Evolutionary conservation across 768 basidiomycete species (phyloP).

Genomic region (Suillus fuscotomentosus): DNA sequence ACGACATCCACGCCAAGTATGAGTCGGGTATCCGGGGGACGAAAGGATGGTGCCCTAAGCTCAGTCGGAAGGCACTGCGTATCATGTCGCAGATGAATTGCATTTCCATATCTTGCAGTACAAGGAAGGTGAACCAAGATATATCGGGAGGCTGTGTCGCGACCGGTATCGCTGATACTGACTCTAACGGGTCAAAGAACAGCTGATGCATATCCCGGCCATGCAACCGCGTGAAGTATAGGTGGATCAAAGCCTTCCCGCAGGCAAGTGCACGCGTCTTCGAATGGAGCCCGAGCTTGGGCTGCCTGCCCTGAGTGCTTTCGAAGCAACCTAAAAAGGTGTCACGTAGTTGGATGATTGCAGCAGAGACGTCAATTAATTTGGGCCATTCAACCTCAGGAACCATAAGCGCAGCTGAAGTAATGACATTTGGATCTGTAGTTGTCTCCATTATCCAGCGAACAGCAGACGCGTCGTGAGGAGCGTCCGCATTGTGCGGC

Average conservation of each 20-base stretch:
- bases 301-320: not conserved
- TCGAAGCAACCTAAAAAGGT: conserved; percentile 6
- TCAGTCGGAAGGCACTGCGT: not conserved
- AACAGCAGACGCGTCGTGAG: conserved; percentile 2
- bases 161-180: not conserved
- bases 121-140: conserved; percentile 2
- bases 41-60: not conserved
- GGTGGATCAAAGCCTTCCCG: conserved; percentile 3
- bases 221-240: not conserved
- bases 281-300: not conserved
- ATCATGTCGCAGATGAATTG: conserved; percentile 5
- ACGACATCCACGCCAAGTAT: conserved; percentile 3
- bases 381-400: conserved; percentile 4
- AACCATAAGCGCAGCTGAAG: conserved; percentile 5
- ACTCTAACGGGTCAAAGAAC: not conserved
- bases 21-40: not conserved
- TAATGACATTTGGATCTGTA: conserved; percentile 1
- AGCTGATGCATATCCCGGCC: not conserved
- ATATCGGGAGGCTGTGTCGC: not conserved
- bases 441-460: conserved; percentile 3
- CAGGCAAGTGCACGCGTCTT: not conserved
- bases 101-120: not conserved
- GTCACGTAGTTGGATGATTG: conserved; percentile 2
- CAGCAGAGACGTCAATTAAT: not conserved
- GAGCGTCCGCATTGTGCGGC: not conserved